Percentiles rank a stretch among this genome's conserved stretches.
These are phyloP conservation scores for Heliocybe sulcata DNA, from an alignment of 1,284 basidiomycete genomes.

Conservation along the genomic window DNA sequence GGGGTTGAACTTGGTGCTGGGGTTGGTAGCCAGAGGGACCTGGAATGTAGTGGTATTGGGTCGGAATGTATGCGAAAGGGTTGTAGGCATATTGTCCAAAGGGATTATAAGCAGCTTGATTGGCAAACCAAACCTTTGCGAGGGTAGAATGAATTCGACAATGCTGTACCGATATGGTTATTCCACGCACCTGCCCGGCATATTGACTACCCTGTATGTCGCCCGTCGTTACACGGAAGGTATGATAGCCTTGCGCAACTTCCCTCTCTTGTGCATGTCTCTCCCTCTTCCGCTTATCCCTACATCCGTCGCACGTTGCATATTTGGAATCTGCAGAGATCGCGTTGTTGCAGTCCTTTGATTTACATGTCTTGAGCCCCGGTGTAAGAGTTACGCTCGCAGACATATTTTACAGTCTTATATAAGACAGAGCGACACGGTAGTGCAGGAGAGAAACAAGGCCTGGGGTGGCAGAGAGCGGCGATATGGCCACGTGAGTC, in stretches of 20 bases:
- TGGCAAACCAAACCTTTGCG: no score
- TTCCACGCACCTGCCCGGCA: no score
- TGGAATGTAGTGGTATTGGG: no score
- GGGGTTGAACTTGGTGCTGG: neutral
- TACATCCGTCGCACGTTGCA: neutral
- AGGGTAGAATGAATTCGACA: no score
- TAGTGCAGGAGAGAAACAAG: neutral
- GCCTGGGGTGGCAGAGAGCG: no score
- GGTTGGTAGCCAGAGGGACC: neutral
- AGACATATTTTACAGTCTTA: no score
- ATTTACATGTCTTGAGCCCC: neutral
- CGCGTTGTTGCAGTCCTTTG: neutral
- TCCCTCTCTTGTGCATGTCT: neutral
- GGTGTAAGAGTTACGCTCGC: neutral
- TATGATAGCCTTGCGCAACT: neutral
- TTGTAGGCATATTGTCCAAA: no score
- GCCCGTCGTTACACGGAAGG: neutral
- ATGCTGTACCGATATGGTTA: no score
- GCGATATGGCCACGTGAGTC: neutral
- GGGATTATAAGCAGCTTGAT: no score
- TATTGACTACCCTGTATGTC: neutral
- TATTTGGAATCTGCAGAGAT: neutral
- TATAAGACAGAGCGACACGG: neutral
- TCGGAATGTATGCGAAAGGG: no score
- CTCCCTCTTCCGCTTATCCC: neutral